Percentiles rank a stretch among this genome's conserved stretches.
Evolutionary conservation across 352 stramenopile species (phyloP).

Genomic region (Pythium dissotocum): DNA sequence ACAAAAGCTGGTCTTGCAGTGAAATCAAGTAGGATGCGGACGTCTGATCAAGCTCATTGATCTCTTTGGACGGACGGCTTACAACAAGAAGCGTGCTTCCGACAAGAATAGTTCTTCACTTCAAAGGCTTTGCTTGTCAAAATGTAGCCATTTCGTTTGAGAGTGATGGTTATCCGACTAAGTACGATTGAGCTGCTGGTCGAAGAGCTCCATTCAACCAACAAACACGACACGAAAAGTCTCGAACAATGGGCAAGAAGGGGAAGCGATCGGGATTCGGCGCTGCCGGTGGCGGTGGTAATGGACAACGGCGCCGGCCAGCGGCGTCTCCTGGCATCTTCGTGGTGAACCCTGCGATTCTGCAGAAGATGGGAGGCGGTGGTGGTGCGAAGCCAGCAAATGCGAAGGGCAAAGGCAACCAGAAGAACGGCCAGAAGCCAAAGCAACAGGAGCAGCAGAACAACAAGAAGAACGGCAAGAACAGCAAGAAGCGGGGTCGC

Average conservation of each 20-base stretch:
- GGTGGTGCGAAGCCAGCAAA: slow-evolving; percentile 2
- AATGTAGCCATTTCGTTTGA: slow-evolving; percentile 26
- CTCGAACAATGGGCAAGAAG: slow-evolving; percentile 28
- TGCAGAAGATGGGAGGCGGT: slow-evolving; percentile 28
- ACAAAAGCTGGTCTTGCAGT: neutral
- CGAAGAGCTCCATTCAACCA: slow-evolving; percentile 13
- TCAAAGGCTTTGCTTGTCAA: neutral
- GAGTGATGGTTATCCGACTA: slow-evolving; percentile 20
- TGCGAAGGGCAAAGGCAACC: slow-evolving; percentile 9
- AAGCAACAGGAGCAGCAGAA: slow-evolving; percentile 6
- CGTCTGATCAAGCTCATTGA: neutral
- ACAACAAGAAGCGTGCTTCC: neutral
- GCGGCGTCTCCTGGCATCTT: slow-evolving; percentile 32
- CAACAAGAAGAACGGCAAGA: slow-evolving; percentile 1
- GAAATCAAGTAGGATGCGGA: neutral
- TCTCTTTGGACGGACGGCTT: neutral
- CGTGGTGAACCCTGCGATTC: slow-evolving; percentile 46
- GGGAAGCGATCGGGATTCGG: slow-evolving; percentile 26
- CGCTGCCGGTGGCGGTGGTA: neutral
- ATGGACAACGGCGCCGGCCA: neutral
- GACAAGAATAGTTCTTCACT: neutral
- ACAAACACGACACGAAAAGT: no score
- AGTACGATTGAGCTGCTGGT: slow-evolving; percentile 21
- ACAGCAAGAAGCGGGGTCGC: slow-evolving; percentile 23
- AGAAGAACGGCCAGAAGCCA: slow-evolving; percentile 10